Evolutionary conservation across 2,329 filamentous ascomycete species (phyloP).

Genomic region (Scytalidium lignicola): DNA sequence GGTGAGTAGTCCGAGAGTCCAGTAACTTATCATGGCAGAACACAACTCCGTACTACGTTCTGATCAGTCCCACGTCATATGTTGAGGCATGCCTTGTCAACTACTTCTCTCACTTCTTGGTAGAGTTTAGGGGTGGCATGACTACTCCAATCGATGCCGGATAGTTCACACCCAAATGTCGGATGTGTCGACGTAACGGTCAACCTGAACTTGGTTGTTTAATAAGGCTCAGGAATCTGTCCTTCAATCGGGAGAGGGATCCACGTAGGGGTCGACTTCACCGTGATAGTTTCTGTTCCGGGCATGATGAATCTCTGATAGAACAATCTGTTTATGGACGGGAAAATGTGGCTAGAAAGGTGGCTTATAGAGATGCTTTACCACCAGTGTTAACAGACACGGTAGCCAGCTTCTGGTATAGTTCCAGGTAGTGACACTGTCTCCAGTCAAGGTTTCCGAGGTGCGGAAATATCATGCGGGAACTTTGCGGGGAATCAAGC

Average conservation of each 20-base stretch:
- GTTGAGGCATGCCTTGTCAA: background rate
- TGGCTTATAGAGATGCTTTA: too few relatives aligned
- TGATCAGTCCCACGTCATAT: background rate
- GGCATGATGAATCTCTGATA: too few relatives aligned
- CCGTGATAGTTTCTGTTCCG: too few relatives aligned
- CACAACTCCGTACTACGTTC: conserved; percentile 41
- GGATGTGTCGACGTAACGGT: conserved; percentile 26
- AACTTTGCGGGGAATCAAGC: too few relatives aligned
- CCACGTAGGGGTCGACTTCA: background rate
- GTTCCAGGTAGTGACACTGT: too few relatives aligned
- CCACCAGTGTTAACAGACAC: too few relatives aligned
- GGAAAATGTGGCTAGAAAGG: too few relatives aligned
- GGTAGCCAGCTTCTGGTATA: too few relatives aligned
- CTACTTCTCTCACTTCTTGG: background rate
- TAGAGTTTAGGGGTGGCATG: background rate
- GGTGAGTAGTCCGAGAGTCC: too few relatives aligned
- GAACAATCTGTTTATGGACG: too few relatives aligned
- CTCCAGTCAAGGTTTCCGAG: too few relatives aligned
- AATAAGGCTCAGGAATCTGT: background rate
- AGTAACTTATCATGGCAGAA: conserved; percentile 46
- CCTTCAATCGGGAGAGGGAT: background rate
- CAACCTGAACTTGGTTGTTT: background rate
- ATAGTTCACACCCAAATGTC: conserved; percentile 31
- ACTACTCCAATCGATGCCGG: conserved; percentile 24
- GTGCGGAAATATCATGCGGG: too few relatives aligned